Percentiles rank a stretch among this genome's conserved stretches.
These are phyloP conservation scores for Microascus cirrosus DNA, from an alignment of 2,329 filamentous ascomycete species.

Conservation along the genomic window DNA sequence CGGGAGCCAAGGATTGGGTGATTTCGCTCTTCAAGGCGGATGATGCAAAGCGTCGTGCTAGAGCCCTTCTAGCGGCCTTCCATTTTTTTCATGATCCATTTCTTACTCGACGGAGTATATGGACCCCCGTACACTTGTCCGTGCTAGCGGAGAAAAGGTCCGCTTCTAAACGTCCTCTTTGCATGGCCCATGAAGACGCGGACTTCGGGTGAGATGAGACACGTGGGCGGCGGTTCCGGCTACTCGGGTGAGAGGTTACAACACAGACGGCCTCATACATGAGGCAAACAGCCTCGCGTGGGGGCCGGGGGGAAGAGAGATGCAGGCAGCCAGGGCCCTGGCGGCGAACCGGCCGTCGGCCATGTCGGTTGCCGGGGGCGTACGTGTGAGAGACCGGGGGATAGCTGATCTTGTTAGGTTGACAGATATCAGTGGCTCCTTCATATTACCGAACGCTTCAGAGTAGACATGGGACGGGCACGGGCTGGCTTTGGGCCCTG, in stretches of 20 bases:
- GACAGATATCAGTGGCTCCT: no score
- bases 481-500: no score
- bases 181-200: no score
- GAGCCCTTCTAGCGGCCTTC: background rate
- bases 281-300: background rate
- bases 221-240: background rate
- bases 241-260: background rate
- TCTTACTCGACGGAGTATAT: background rate
- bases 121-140: no score
- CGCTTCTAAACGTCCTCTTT: no score
- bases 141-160: no score
- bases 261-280: background rate
- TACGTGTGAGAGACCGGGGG: no score
- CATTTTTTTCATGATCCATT: background rate
- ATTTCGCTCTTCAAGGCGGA: background rate
- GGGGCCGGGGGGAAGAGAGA: background rate
- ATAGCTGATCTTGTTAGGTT: no score
- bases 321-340: background rate
- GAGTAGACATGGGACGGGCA: no score
- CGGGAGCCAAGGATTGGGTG: background rate
- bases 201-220: background rate
- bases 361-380: no score
- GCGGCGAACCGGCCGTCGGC: no score
- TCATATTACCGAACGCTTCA: no score
- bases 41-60: background rate